phyloP scores from a whole-genome alignment of 306 rosid species.

The Cucumis cinereus region DNA sequence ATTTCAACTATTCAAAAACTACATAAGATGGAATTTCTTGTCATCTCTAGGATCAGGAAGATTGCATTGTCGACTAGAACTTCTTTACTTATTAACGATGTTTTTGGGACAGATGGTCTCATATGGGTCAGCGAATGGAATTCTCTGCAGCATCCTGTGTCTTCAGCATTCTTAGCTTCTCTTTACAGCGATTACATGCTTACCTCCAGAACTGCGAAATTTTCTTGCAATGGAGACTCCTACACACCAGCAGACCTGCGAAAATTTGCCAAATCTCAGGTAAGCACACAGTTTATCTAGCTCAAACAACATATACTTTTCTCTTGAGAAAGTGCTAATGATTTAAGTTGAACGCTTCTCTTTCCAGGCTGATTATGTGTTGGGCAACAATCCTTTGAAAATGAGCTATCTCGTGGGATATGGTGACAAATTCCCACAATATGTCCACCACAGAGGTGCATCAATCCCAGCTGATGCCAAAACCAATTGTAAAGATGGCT shows the following conservation, averaged over 20 bases:
- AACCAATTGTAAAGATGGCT: constrained; percentile 66
- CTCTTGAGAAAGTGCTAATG: not conserved
- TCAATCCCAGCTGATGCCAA: constrained; percentile 58
- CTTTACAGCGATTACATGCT: constrained; percentile 93
- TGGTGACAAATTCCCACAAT: constrained; percentile 66
- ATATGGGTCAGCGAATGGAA: constrained; percentile 88
- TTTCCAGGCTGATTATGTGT: constrained; percentile 68
- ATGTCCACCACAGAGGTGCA: constrained; percentile 96
- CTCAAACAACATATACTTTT: not conserved
- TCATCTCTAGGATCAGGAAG: not conserved
- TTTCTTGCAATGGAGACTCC: constrained; percentile 46
- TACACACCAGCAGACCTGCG: constrained; percentile 58
- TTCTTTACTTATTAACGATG: not conserved
- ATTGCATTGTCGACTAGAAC: not conserved
- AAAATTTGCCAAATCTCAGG: constrained; percentile 78
- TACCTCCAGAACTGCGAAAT: constrained; percentile 42
- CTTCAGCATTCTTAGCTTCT: constrained; percentile 87
- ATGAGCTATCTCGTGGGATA: constrained; percentile 88
- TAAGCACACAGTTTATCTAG: constrained; percentile 12
- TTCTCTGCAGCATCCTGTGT: constrained; percentile 85
- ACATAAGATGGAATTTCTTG: not conserved
- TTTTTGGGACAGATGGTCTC: constrained; percentile 48
- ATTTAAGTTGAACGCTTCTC: not conserved
- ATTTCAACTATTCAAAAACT: constrained; percentile 14
- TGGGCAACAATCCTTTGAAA: constrained; percentile 76